phyloP scores from a whole-genome alignment of 805 yeast species.

The Candida hispaniensis region DNA sequence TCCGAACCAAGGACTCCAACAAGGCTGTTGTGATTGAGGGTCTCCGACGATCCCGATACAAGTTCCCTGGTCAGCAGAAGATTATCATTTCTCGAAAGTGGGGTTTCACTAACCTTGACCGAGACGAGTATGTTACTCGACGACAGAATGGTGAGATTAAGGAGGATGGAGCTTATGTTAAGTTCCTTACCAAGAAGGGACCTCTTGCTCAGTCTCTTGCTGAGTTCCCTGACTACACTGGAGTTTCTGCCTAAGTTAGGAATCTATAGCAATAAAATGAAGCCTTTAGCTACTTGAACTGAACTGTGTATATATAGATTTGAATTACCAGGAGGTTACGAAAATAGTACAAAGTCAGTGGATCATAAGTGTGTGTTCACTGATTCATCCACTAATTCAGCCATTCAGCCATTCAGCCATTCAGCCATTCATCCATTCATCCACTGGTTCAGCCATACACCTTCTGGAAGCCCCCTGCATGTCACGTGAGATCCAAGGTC shows the following conservation, averaged over 20 bases:
- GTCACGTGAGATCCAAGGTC: too few species aligned
- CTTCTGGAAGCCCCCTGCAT: too few species aligned
- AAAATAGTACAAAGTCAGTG: too few species aligned
- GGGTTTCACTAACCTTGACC: constrained; percentile 99
- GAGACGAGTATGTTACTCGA: constrained; percentile 89
- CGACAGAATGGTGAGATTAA: constrained; percentile 97
- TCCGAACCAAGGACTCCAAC: constrained; percentile 97
- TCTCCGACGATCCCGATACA: constrained; percentile 99
- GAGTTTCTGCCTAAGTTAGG: constrained; percentile 32
- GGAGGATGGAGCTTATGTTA: constrained; percentile 99
- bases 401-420: too few species aligned
- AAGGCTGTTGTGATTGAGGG: constrained; percentile 97
- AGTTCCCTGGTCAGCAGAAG: constrained; percentile 99
- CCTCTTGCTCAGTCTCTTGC: constrained; percentile 81
- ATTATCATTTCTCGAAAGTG: constrained; percentile 98
- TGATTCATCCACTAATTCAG: too few species aligned
- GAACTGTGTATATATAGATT: too few species aligned
- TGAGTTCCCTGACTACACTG: constrained; percentile 75
- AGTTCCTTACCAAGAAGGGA: constrained; percentile 97
- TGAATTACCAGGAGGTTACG: too few species aligned
- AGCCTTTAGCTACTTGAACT: too few species aligned
- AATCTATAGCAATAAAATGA: too few species aligned
- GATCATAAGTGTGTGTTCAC: too few species aligned
- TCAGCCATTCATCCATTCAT: too few species aligned
- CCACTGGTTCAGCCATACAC: too few species aligned